These are phyloP conservation scores for Zizania latifolia DNA, from an alignment of 176 grass and related monocot species.

Conservation along the genomic window DNA sequence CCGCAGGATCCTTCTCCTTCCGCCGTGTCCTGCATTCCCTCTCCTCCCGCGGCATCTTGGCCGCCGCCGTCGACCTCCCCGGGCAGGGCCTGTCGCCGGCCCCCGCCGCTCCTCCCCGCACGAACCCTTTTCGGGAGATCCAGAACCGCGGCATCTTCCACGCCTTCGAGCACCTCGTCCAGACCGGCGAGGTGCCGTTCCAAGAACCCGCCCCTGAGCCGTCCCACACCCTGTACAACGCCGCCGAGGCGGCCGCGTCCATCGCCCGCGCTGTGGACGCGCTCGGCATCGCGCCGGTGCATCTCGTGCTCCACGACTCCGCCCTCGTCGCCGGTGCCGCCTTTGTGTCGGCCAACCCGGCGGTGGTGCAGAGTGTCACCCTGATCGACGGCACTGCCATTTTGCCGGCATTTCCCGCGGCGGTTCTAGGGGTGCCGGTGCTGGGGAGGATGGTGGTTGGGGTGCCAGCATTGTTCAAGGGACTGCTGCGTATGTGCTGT, in stretches of 20 bases:
- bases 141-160: conserved; percentile 62
- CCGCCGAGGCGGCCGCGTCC: conserved; percentile 33
- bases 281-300: conserved; percentile 46
- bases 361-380: conserved; percentile 45
- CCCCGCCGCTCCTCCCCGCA: neutral
- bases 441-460: conserved; percentile 44
- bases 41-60: conserved; percentile 26
- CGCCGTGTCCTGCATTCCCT: conserved; percentile 38
- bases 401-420: conserved; percentile 61
- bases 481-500: conserved; percentile 67
- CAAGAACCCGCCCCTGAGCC: conserved; percentile 27
- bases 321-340: conserved; percentile 42
- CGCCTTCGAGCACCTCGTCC: conserved; percentile 72
- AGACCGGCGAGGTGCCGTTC: conserved; percentile 65
- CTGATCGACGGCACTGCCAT: conserved; percentile 49
- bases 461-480: conserved; percentile 47
- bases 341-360: conserved; percentile 42
- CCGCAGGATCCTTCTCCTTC: conserved; percentile 67
- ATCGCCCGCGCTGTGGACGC: conserved; percentile 40
- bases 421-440: conserved; percentile 51
- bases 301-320: conserved; percentile 78
- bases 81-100: conserved; percentile 48
- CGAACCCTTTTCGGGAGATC: conserved; percentile 44
- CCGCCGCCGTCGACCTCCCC: conserved; percentile 49
- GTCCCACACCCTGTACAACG: conserved; percentile 26